Evolutionary conservation across 2,329 filamentous ascomycete genomes (phyloP).

Genomic region (Monilinia aucupariae): DNA sequence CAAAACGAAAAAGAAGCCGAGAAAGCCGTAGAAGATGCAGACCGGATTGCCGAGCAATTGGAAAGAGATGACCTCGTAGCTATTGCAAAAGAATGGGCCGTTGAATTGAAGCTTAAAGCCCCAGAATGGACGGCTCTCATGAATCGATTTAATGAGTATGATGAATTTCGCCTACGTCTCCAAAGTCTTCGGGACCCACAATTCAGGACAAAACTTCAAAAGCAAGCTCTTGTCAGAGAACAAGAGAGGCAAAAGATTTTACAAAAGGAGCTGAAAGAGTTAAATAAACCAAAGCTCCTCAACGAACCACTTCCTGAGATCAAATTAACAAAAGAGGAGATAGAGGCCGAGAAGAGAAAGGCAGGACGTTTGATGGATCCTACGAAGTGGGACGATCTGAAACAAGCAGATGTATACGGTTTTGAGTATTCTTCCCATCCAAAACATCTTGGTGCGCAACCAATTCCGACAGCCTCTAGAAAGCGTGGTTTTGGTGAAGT

Average conservation of each 20-base stretch:
- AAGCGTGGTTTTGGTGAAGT: conserved; percentile 15
- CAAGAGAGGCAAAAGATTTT: conserved; percentile 9
- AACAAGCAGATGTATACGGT: conserved; percentile 54
- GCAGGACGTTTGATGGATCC: conserved; percentile 25
- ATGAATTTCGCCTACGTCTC: conserved; percentile 13
- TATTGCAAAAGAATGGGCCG: conserved; percentile 2
- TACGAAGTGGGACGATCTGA: conserved; percentile 38
- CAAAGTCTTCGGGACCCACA: conserved; percentile 18
- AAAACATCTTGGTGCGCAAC: conserved; percentile 53
- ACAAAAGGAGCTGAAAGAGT: conserved; percentile 11
- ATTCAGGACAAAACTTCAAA: conserved; percentile 18
- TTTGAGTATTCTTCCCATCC: conserved; percentile 57
- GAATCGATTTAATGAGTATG: conserved; percentile 6
- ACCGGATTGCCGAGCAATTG: conserved; percentile 19
- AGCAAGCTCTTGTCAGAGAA: conserved; percentile 10
- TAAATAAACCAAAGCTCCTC: conserved; percentile 20
- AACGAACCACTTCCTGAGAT: conserved; percentile 25
- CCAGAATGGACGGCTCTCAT: conserved; percentile 14
- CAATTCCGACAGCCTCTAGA: conserved; percentile 36
- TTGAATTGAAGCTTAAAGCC: conserved; percentile 6
- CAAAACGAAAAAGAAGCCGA: conserved; percentile 22
- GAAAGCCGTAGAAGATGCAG: conserved; percentile 21
- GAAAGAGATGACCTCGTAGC: conserved; percentile 17
- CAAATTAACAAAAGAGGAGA: conserved; percentile 28
- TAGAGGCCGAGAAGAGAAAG: conserved; percentile 27